Percentiles rank a stretch among this genome's conserved stretches.
Conservation (phyloP, 768 basidiomycete genomes). For the Amyloporia xantha region DNA sequence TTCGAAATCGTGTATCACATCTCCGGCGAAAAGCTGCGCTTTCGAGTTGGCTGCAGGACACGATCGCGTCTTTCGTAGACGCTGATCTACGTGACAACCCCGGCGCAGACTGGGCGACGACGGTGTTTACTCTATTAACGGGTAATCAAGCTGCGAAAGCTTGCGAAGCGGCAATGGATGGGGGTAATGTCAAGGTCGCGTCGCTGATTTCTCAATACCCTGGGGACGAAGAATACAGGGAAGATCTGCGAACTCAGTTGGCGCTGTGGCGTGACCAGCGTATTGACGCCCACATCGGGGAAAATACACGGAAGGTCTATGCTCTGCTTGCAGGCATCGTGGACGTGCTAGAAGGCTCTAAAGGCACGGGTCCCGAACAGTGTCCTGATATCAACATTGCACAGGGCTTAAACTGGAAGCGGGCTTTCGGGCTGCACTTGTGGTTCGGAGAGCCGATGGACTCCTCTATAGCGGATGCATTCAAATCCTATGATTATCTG, state of each 20-base stretch:
- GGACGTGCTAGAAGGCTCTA: constrained; percentile 48
- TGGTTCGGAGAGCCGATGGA: constrained; percentile 82
- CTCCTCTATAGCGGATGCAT: constrained; percentile 62
- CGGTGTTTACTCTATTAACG: constrained; percentile 72
- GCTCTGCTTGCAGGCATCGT: constrained; percentile 77
- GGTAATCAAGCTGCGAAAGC: constrained; percentile 88
- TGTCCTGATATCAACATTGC: constrained; percentile 55
- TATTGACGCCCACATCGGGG: constrained; percentile 60
- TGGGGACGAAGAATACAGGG: constrained; percentile 67
- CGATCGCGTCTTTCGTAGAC: constrained; percentile 66
- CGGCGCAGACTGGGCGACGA: constrained; percentile 37
- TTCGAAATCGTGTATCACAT: constrained; percentile 51
- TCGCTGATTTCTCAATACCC: constrained; percentile 85
- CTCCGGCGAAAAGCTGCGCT: constrained; percentile 75
- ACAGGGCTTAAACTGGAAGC: constrained; percentile 87
- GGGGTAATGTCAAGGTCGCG: constrained; percentile 77
- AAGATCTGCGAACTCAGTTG: constrained; percentile 69
- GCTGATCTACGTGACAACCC: constrained; percentile 53
- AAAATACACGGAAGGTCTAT: constrained; percentile 71
- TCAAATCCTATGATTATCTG: constrained; percentile 50
- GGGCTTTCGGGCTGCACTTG: constrained; percentile 81
- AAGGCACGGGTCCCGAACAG: constrained; percentile 44
- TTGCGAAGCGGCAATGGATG: constrained; percentile 63
- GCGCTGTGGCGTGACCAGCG: constrained; percentile 78
- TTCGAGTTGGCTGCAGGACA: constrained; percentile 77